Conservation (phyloP, 2,329 filamentous ascomycete genomes). For the Paecilomyces niveus region DNA sequence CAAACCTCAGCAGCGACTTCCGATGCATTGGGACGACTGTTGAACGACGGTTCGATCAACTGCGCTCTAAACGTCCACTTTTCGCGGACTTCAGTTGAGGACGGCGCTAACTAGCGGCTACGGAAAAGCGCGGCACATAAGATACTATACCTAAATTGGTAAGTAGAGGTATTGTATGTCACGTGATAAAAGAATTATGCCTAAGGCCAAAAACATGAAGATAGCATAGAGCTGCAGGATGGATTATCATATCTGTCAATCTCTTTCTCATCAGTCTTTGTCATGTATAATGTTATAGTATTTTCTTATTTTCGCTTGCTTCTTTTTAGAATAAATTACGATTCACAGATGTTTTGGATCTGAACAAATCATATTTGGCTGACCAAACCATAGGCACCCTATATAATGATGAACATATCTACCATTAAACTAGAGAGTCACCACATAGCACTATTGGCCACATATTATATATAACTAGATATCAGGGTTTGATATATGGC, state of each 20-base stretch:
- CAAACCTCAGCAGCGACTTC: slow-evolving; percentile 24
- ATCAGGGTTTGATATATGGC: too few relatives aligned
- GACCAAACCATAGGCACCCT: too few relatives aligned
- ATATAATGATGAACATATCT: too few relatives aligned
- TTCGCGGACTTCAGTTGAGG: slow-evolving; percentile 7
- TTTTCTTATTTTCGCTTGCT: too few relatives aligned
- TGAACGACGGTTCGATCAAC: background rate
- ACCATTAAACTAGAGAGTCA: too few relatives aligned
- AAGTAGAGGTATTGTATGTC: background rate
- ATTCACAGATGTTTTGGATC: too few relatives aligned
- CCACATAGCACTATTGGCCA: too few relatives aligned
- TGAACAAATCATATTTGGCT: too few relatives aligned
- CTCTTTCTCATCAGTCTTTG: background rate
- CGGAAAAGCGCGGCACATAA: background rate
- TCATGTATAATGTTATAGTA: too few relatives aligned
- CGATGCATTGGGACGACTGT: slow-evolving; percentile 27
- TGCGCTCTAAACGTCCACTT: slow-evolving; percentile 4
- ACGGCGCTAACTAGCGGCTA: background rate
- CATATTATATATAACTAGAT: too few relatives aligned
- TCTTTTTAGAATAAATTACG: too few relatives aligned
- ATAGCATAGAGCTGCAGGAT: background rate
- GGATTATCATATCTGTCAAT: background rate
- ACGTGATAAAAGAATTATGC: background rate
- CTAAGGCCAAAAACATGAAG: background rate
- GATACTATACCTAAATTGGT: background rate